Evolutionary conservation across 306 rosid species (phyloP).

Genomic region (Erythrophleum fordii): DNA sequence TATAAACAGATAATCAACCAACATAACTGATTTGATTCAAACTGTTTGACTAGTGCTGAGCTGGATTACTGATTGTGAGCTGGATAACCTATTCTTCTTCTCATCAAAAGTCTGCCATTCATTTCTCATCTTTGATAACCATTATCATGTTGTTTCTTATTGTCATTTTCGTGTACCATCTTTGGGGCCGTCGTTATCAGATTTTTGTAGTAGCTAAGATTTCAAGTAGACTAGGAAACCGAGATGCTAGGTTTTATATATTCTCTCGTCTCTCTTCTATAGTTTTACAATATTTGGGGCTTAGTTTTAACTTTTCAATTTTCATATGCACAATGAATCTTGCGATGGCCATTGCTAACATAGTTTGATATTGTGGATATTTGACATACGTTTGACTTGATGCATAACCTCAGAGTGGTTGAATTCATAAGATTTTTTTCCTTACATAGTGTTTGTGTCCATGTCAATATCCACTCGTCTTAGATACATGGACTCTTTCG

Average conservation of each 20-base stretch:
- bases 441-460: neutral
- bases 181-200: neutral
- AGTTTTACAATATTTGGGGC: neutral
- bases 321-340: neutral
- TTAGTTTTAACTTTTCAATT: neutral
- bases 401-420: neutral
- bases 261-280: neutral
- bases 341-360: neutral
- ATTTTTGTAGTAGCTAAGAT: neutral
- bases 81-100: neutral
- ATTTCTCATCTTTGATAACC: neutral
- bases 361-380: neutral
- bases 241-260: neutral
- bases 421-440: neutral
- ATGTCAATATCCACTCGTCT: neutral
- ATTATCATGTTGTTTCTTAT: neutral
- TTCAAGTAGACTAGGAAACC: neutral
- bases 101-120: neutral
- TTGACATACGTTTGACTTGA: neutral
- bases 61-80: neutral
- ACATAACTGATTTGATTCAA: neutral
- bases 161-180: neutral
- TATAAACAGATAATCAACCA: neutral
- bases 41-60: neutral
- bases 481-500: neutral